Evolutionary conservation across 2,329 filamentous ascomycete genomes (phyloP), one percentile per base, ranked within the genome.

Genomic region (Cryphonectria nitschkei): DNA sequence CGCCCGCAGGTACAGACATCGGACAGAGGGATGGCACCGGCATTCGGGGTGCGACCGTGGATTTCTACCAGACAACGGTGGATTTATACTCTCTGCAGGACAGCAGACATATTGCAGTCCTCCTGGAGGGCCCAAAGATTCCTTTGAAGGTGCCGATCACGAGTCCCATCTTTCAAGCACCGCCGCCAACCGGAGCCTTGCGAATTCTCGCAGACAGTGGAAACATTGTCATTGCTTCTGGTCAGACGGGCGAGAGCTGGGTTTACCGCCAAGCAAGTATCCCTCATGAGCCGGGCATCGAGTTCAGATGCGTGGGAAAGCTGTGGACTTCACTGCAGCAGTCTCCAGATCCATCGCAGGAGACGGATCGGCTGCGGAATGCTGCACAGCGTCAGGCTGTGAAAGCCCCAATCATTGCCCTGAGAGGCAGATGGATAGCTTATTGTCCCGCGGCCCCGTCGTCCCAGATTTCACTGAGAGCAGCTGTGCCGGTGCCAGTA

Each of bases 271-370:
- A 90, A 73, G 78, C 84, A 11, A 75, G 81, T 13, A 78, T 81
- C 68, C 77, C 80, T 1, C 80, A 82, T 63, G 86, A 86, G 32
- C 77, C 80, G 1, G 81, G 81, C 32, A 74, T 82, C 61, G 77
- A 80, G 22, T 91, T 87, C 78, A 84, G 81, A 52, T 98, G 94
- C 76, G 85, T 96, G 69, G 95, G 92, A 29, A 99, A 99, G 81
- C 83, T 97, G 26, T 99, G 96, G 96, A 98, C 96, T 0, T 91
- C 90, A 61, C 84, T 97, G 39, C 93, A 96, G 77, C 87, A 89
- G 74, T 80, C 83, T 26, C 84, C 82, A 34, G 84, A 87, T 41
- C 78, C 82, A 37, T 75, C 81, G 0, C 82, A 85, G 70, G 87
- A 89, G 72, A 75, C 78, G 22, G 84, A 85, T 72, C 81, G 82